Evolutionary conservation across 768 basidiomycete genomes (phyloP).

Genomic region (Lyophyllum atratum): DNA sequence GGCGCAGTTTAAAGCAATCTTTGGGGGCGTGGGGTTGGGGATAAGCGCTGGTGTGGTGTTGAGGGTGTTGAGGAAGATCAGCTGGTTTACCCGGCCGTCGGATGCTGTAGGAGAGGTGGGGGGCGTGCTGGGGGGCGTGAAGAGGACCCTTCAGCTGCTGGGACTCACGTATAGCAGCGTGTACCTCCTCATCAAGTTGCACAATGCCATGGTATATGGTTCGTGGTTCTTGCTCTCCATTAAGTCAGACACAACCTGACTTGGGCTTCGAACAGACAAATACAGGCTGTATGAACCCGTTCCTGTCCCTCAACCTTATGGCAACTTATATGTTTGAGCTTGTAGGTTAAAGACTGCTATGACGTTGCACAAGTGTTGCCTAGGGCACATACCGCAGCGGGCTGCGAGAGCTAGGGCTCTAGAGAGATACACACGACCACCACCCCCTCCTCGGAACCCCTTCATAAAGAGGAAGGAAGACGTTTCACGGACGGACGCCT

Average conservation of each 20-base stretch:
- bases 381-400: conserved; percentile 32
- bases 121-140: conserved; percentile 3
- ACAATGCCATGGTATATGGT: conserved; percentile 41
- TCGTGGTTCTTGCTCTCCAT: conserved; percentile 17
- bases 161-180: conserved; percentile 27
- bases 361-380: conserved; percentile 39
- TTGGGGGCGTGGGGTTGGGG: conserved; percentile 50
- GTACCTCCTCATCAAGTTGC: conserved; percentile 45
- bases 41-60: conserved; percentile 25
- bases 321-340: not conserved
- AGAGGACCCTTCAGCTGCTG: conserved; percentile 17
- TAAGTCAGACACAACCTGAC: not conserved
- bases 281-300: conserved; percentile 30
- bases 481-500: conserved; percentile 6
- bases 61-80: conserved; percentile 20
- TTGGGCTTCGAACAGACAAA: conserved; percentile 25
- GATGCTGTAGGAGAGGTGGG: conserved; percentile 2
- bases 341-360: conserved; percentile 34
- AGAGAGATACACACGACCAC: conserved; percentile 37
- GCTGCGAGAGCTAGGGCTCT: conserved; percentile 25
- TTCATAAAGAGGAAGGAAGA: conserved; percentile 33
- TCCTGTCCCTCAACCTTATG: not conserved
- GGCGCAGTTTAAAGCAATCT: conserved; percentile 71
- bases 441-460: conserved; percentile 41
- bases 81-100: conserved; percentile 2